Conservation (phyloP, 768 basidiomycete species). For the Phylloporus rhodoxanthus region DNA sequence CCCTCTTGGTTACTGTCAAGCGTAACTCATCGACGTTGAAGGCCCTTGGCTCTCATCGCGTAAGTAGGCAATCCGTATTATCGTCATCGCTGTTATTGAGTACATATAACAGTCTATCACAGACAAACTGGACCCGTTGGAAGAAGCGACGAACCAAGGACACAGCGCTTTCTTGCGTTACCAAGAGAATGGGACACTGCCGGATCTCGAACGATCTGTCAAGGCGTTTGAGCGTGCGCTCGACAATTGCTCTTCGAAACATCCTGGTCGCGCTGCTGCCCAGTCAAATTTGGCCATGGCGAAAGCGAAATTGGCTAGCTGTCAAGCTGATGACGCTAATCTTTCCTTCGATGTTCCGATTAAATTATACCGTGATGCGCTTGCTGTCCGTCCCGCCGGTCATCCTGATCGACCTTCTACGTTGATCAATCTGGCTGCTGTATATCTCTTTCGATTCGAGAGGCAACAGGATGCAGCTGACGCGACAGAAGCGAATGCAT, state of each 20-base stretch:
- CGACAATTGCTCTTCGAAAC: neutral
- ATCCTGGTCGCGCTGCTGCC: slow-evolving; percentile 3
- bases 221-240: neutral
- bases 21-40: too few species aligned
- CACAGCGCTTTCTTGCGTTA: neutral
- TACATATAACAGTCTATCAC: neutral
- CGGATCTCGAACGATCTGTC: neutral
- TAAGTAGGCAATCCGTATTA: neutral
- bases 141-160: slow-evolving; percentile 1
- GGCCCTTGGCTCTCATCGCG: neutral
- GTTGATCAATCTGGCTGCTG: neutral
- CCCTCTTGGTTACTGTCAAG: neutral
- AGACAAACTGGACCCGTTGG: neutral
- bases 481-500: neutral
- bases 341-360: neutral
- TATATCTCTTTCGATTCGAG: neutral
- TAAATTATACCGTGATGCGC: neutral
- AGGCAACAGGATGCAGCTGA: neutral
- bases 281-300: neutral
- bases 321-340: neutral
- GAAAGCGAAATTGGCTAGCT: neutral
- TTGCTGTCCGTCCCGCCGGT: neutral
- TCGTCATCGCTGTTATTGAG: neutral
- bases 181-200: neutral
- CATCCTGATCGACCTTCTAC: slow-evolving; percentile 3